phyloP scores from a whole-genome alignment of 2,329 filamentous ascomycete species.

The Epichloe glyceriae region DNA sequence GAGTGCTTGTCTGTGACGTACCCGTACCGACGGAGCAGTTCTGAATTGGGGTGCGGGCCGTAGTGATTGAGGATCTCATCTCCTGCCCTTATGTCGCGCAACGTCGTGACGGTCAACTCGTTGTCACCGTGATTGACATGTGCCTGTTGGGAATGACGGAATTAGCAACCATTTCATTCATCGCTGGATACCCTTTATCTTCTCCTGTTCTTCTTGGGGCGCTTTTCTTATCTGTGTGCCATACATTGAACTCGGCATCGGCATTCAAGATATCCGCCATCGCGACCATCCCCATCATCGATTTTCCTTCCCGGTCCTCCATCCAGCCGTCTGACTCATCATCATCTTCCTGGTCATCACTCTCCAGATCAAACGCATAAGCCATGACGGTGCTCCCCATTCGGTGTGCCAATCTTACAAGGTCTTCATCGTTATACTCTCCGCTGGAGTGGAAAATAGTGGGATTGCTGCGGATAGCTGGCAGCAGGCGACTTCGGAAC shows the following conservation, averaged over 20 bases:
- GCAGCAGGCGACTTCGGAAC: conserved; percentile 45
- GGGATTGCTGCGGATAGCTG: conserved; percentile 33
- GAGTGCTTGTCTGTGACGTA: conserved; percentile 72
- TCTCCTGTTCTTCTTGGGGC: neutral
- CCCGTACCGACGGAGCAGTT: conserved; percentile 73
- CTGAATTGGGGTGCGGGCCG: conserved; percentile 68
- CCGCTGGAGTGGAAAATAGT: conserved; percentile 27
- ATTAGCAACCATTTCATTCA: neutral
- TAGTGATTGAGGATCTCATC: conserved; percentile 85
- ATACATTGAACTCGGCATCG: conserved; percentile 73
- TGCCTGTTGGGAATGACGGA: conserved; percentile 20
- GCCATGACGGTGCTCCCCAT: conserved; percentile 89
- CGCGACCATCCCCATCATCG: conserved; percentile 73
- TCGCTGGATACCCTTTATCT: neutral
- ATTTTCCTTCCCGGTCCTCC: conserved; percentile 44
- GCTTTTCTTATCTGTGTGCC: conserved; percentile 10
- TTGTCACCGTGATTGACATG: conserved; percentile 42
- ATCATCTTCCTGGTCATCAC: conserved; percentile 41
- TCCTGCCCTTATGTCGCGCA: conserved; percentile 54
- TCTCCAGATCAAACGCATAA: conserved; percentile 74
- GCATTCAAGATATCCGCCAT: conserved; percentile 85
- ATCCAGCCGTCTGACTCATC: conserved; percentile 53
- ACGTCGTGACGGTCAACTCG: conserved; percentile 55
- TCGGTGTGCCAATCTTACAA: conserved; percentile 49
- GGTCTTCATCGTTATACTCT: conserved; percentile 27